Evolutionary conservation across 1,284 basidiomycete genomes (phyloP), one percentile per base, ranked within the genome.

Genomic region (Papiliotrema flavescens): DNA sequence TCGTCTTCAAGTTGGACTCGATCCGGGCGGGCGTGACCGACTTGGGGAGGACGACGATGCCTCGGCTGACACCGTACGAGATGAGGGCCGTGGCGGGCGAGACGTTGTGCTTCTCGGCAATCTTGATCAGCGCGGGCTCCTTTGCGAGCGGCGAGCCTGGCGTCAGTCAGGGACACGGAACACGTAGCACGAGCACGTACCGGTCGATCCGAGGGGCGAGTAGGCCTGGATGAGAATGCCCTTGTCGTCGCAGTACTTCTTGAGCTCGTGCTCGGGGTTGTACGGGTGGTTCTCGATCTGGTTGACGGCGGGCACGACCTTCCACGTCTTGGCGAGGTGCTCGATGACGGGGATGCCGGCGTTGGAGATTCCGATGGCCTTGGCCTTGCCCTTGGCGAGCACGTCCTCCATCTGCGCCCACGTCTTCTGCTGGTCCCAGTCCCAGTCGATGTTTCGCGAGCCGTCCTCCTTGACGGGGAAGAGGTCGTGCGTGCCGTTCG

Each of bases 381-480:
- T 83, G 47, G 88, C 80, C 75, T 91, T 89, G 34, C 88, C 87
- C 26, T 54, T 40, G 37, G 83, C 82, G 57, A 84, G 74, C 41
- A 90, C 60, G 14, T 79, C 83, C 74, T 92, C 90, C 84, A 93
- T 87, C 70, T 88, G 84, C 61, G 81, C 83, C 90, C 90, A 92
- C 5, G 90, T 91, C 54, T 89, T 80, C 52, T 75, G 77, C 59
- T 88, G 70, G 41, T 84, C 79, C 83, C 87, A 88, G 43, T 80
- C 78, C 59, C 81, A 79, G 62, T 84, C 82, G 47, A 88, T 78
- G 63, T 88, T 85, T 47, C 87, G 83, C 48, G 78, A 80, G 35
- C 88, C 88, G 74, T 86, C 82, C 0, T 83, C 53, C 53, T 74
- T 73, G 56, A 59, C 51, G 13, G 74, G 74, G 60, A 76, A 66